phyloP scores from a whole-genome alignment of 2,329 filamentous ascomycete species.

The Colletotrichum trifolii region DNA sequence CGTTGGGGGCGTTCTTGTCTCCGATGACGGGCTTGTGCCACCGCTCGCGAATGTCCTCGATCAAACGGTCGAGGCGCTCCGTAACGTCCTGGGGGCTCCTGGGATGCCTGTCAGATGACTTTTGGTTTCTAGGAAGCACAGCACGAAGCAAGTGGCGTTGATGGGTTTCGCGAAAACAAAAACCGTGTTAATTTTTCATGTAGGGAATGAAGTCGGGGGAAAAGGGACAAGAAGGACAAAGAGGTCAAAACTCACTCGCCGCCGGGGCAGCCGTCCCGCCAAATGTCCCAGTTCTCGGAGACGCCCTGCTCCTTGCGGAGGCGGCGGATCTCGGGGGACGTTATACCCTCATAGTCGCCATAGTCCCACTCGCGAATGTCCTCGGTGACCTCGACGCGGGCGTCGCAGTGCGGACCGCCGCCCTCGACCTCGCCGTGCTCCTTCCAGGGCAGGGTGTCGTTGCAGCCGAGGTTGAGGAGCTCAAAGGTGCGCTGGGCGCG shows the following conservation, averaged over 20 bases:
- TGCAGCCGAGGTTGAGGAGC: slow-evolving; percentile 79
- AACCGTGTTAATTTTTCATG: too few species aligned
- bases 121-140: too few species aligned
- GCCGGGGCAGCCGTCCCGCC: slow-evolving; percentile 86
- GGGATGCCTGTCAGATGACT: neutral
- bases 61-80: slow-evolving; percentile 77
- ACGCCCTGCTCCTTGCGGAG: slow-evolving; percentile 67
- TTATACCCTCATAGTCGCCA: slow-evolving; percentile 86
- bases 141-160: too few species aligned
- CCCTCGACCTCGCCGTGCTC: slow-evolving; percentile 51
- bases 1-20: slow-evolving; percentile 47
- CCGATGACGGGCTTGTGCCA: slow-evolving; percentile 72
- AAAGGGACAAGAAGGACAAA: neutral
- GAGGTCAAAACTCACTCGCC: slow-evolving; percentile 75
- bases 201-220: neutral
- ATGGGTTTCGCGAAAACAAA: too few species aligned
- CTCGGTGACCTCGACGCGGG: slow-evolving; percentile 74
- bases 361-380: slow-evolving; percentile 90
- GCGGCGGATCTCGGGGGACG: slow-evolving; percentile 74
- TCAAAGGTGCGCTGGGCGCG: slow-evolving; percentile 92
- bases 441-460: slow-evolving; percentile 78
- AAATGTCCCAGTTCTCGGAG: slow-evolving; percentile 80
- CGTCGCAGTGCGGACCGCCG: slow-evolving; percentile 61
- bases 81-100: slow-evolving; percentile 80
- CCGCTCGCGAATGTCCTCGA: slow-evolving; percentile 76